A percentile compares a stretch with the other conserved stretches of the same genome.
These are phyloP conservation scores for Termitomyces sp. DNA, from an alignment of 768 basidiomycete genomes.

Conservation along the genomic window DNA sequence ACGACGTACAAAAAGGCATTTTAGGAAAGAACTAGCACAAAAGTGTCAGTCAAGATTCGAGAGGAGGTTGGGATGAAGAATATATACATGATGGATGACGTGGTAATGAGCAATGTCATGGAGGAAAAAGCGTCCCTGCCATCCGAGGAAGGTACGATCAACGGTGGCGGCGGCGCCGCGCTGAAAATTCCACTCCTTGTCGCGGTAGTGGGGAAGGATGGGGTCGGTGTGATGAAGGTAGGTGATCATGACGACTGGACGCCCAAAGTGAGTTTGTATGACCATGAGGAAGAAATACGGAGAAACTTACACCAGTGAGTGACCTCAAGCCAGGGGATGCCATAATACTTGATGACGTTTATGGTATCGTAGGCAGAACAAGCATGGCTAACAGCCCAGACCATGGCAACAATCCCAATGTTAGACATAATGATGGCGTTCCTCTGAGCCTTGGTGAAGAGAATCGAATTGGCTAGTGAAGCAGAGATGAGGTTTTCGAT, in stretches of 20 bases:
- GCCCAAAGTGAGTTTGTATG: neutral
- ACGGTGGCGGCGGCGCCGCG: constrained; percentile 59
- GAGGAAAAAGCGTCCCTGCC: constrained; percentile 61
- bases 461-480: constrained; percentile 42
- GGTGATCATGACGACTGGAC: constrained; percentile 45
- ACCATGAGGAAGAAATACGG: neutral
- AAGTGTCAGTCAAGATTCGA: neutral
- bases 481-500: neutral
- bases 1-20: constrained; percentile 47
- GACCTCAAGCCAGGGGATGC: constrained; percentile 49
- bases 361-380: constrained; percentile 30
- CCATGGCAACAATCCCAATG: constrained; percentile 46
- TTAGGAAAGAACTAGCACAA: constrained; percentile 47
- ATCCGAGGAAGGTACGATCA: constrained; percentile 52
- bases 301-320: constrained; percentile 46
- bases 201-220: constrained; percentile 50
- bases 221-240: constrained; percentile 66
- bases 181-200: constrained; percentile 50
- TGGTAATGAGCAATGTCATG: constrained; percentile 61
- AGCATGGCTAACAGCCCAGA: constrained; percentile 30
- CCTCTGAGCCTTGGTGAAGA: constrained; percentile 49
- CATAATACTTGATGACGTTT: constrained; percentile 43
- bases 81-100: constrained; percentile 49
- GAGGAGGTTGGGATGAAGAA: neutral
- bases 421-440: constrained; percentile 52